These are phyloP conservation scores for Globomyces sp. DNA, from an alignment of 371 early-diverging fungal genomes.

Conservation along the genomic window DNA sequence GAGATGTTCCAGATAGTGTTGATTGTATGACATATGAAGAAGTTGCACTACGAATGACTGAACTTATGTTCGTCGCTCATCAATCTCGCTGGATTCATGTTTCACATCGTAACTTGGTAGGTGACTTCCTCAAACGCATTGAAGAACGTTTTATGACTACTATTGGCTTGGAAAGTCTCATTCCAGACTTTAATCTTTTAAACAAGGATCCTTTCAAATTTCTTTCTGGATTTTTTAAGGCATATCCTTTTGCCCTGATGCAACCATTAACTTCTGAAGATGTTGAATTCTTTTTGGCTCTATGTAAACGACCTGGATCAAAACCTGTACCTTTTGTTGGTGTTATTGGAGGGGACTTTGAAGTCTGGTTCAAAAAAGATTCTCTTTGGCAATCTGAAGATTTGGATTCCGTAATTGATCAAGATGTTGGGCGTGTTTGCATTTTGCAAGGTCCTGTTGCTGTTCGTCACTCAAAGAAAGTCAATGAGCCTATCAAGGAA, in stretches of 20 bases:
- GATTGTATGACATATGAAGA: conserved; percentile 88
- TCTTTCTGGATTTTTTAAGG: conserved; percentile 72
- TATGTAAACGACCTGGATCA: conserved; percentile 77
- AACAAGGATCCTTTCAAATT: conserved; percentile 63
- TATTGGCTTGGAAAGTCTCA: conserved; percentile 52
- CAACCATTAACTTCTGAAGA: conserved; percentile 91
- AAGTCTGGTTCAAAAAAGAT: conserved; percentile 96
- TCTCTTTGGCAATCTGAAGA: conserved; percentile 95
- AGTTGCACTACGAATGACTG: conserved; percentile 79
- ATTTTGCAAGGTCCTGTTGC: conserved; percentile 95
- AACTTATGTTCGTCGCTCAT: conserved; percentile 77
- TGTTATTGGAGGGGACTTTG: conserved; percentile 88
- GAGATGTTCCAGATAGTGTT: conserved; percentile 36
- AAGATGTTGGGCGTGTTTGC: conserved; percentile 89
- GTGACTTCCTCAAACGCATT: conserved; percentile 84
- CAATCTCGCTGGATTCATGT: conserved; percentile 86
- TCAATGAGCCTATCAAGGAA: conserved; percentile 86
- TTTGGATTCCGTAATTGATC: conserved; percentile 83
- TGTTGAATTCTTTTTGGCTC: conserved; percentile 81
- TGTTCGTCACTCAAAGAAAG: conserved; percentile 71
- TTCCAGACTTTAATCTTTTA: conserved; percentile 73
- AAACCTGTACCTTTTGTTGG: conserved; percentile 95
- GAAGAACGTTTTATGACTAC: conserved; percentile 85
- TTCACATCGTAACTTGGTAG: conserved; percentile 76
- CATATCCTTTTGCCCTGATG: conserved; percentile 70